Evolutionary conservation across 106 monocot genomes (phyloP), one percentile per base, ranked within the genome.

Genomic region (Acorus calamus): DNA sequence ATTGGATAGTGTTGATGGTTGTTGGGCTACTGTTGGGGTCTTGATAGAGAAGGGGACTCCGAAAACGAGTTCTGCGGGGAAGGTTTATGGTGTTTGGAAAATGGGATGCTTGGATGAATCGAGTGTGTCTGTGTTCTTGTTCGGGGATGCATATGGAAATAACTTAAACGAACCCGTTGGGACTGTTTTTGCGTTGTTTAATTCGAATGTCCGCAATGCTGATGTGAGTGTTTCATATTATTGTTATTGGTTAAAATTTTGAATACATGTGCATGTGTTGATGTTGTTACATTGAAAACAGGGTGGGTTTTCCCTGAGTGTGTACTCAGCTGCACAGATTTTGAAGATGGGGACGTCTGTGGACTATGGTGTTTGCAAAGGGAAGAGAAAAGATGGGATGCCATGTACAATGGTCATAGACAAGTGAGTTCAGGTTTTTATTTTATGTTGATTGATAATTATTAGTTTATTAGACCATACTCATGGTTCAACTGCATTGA

Each of bases 11-110:
- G 66, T 87, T 56, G 76, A 87, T 56, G 96, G 96, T 50, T 76
- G 82, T 69, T 96, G 96, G 96, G 87, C 85, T 8, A 96, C 96
- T 7, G 82, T 77, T 66, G 96, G 96, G 49, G 80, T 91, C 3
- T 53, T 96, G 74, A 77, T 65, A 3, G 96, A 96, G 47, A 96
- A 85, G 65, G 82, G 81, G 12, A 67, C 42, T n/a, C 49, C 80
- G 2, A 84, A 73, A 67, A 53, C 71, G 49, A 91, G 85, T 66
- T 85, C 91, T 2, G 28, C 71, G 47, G 91, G 91, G 75, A 96
- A 88, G 66, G 72, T 54, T 45, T 96, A 78, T 63, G 66, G 76
- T 54, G 57, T 96, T 46, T 96, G 96, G 80, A 96, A 91, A 63
- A 65, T 96, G 53, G 83, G 91, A 4, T 68, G 76, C 50, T 81